Evolutionary conservation across 495 filamentous ascomycete species (phyloP), one percentile per base, ranked within the genome.

Genomic region (Penicillium desertorum): DNA sequence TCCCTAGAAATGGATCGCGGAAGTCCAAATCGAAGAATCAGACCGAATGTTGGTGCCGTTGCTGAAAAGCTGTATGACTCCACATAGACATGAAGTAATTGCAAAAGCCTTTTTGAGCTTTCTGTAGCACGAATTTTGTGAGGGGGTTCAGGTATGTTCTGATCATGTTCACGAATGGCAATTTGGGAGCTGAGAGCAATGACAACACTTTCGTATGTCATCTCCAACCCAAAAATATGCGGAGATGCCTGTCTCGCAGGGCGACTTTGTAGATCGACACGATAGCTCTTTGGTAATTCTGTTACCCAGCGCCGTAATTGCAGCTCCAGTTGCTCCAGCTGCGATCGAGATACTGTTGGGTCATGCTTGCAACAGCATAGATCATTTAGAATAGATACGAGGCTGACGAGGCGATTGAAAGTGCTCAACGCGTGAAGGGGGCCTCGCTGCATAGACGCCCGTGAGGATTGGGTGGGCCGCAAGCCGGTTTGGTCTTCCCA

Each of bases 391-490:
- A 83, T 76, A 16, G 71, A 71, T 29, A 76, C 62, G 12, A 86
- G 61, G 7, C 76, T 69, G 0, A 78, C 57, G 2, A 84, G 67
- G 23, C 68, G 76, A 58, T 88, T 88, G 66, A 88, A 86, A 0
- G 81, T 85, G 63, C 81, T 87, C 34, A 85, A 60, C 19, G 78
- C 77, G 51, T 81, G 79, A 3, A 81, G 76, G 4, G 86, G 83
- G 22, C 75, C 79, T 12, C 81, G 74, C 17, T 74, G 72, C 59
- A 77, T 74, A 5, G 72, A 70, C 9, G 62, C 60, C 2, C 70
- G 66, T 23, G 67, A 66, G n/a, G 77, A 64, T 41, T 73, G 59
- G 42, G 64, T 55, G 41, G 68, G 64, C 14, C 68, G 63, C 30
- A 66, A 61, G 27, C 59, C 65, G 22, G 70, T 70, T 29, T 77